Conservation (phyloP, 2,329 filamentous ascomycete genomes). For the Shiraia sp. region DNA sequence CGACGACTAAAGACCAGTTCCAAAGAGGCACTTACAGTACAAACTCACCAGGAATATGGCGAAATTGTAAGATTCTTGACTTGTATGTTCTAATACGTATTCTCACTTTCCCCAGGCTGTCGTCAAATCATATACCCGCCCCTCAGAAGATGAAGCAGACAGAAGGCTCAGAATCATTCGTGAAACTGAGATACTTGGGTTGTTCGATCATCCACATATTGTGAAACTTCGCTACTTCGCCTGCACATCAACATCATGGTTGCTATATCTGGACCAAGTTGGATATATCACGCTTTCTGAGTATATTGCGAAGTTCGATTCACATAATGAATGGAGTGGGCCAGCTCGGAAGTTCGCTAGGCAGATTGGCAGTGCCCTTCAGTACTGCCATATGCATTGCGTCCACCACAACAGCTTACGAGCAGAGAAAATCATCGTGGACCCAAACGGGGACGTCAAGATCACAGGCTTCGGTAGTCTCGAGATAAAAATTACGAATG, state of each 20-base stretch:
- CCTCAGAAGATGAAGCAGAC: background rate
- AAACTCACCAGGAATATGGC: background rate
- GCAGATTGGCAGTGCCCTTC: constrained; percentile 1
- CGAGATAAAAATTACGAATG: background rate
- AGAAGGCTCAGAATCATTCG: background rate
- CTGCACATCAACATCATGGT: background rate
- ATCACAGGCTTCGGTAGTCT: background rate
- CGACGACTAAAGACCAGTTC: background rate
- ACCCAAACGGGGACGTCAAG: background rate
- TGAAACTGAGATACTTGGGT: background rate
- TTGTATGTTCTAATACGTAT: background rate
- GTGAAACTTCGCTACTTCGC: background rate
- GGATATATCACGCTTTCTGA: background rate
- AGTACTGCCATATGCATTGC: background rate
- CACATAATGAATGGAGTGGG: background rate
- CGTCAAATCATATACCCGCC: background rate
- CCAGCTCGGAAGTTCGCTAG: background rate
- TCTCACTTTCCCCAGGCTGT: background rate
- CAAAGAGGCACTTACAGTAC: background rate
- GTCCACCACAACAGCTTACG: background rate
- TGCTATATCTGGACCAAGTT: background rate
- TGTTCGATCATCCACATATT: background rate
- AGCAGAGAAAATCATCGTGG: background rate
- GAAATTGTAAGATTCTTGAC: background rate
- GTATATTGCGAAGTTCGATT: background rate